Evolutionary conservation across 2,329 filamentous ascomycete species (phyloP), one percentile per base, ranked within the genome.

Genomic region (Phialemoniopsis sp.): DNA sequence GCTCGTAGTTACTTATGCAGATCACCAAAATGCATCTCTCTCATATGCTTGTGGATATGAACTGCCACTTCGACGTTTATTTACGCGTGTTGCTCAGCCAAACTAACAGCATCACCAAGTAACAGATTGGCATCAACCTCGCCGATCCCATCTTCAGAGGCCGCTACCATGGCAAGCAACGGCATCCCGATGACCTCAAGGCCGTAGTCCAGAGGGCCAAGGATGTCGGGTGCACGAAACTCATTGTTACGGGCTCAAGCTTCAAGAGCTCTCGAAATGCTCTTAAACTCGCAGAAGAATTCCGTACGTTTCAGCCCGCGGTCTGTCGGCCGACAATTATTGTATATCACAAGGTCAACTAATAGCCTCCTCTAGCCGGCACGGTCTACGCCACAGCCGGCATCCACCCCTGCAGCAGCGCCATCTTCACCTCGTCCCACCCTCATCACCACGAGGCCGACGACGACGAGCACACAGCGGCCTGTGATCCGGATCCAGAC

Each of bases 241-340:
- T 98, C 54, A 91, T 98, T 70, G 78, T 97, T 28, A 98, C 93
- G 0, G 93, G 93, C 15, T 95, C 89, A 1, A 88, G 93, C 57
- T 73, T 97, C 36, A 69, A 72, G 37, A 89, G 90, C 60, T 90
- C 87, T 3, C 67, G 78, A 46, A 78, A 87, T 47, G 89, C 89
- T 1, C 66, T 95, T 9, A 66, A 82, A 32, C 72, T 97, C 19
- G 82, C 89, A 3, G 71, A 80, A 50, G 72, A 84, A 49, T 83
- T 91, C 57, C 81, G 87, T 91, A 67, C 45, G 81, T 67, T 28
- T 32, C 10, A 10, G 6, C 10, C 10, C 10, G 21, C 10, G 6
- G 10, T 26, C 21, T 34, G 18, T 15, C 32, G n/a, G 7, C 7
- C 32, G 5, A 8, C 8, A 17, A 16, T 6, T n/a, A 13, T 19